Percentiles rank a stretch among this genome's conserved stretches.
Conservation (phyloP, 305 asterid genomes). For the Coffea humblotiana region DNA sequence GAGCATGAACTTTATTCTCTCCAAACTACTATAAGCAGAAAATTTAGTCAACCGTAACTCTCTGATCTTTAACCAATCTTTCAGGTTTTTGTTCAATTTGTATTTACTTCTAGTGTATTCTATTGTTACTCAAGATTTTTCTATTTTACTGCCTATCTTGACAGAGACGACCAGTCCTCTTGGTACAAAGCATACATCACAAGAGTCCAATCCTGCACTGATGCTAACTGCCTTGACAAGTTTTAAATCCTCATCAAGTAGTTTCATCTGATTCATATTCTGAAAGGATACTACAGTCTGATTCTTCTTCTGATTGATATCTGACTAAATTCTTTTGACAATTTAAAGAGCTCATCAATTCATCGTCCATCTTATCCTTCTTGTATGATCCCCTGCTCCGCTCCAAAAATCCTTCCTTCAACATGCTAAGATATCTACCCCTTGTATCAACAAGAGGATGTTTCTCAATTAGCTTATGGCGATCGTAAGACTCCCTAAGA, state of each 20-base stretch:
- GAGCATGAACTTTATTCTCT: too few relatives aligned
- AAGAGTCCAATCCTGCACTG: not conserved
- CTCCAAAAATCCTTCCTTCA: conserved; percentile 69
- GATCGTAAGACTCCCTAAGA: conserved; percentile 81
- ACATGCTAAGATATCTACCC: conserved; percentile 56
- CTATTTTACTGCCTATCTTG: not conserved
- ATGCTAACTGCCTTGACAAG: not conserved
- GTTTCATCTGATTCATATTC: conserved; percentile 66
- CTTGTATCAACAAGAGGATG: conserved; percentile 65
- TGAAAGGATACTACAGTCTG: conserved; percentile 40
- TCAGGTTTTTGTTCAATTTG: not conserved
- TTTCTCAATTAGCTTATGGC: conserved; percentile 56
- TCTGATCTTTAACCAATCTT: not conserved
- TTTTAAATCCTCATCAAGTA: not conserved
- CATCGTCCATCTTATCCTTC: conserved; percentile 31
- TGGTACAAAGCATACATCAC: not conserved
- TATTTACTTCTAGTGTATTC: not conserved
- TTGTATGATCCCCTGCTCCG: conserved; percentile 72
- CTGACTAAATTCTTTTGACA: conserved; percentile 26
- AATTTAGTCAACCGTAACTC: not conserved
- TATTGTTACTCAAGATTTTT: not conserved
- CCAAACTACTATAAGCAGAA: too few relatives aligned
- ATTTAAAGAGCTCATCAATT: conserved; percentile 17
- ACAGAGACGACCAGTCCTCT: not conserved
- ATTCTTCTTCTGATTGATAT: conserved; percentile 51